Conservation (phyloP, 805 yeast genomes). For the Saitoella complicata region DNA sequence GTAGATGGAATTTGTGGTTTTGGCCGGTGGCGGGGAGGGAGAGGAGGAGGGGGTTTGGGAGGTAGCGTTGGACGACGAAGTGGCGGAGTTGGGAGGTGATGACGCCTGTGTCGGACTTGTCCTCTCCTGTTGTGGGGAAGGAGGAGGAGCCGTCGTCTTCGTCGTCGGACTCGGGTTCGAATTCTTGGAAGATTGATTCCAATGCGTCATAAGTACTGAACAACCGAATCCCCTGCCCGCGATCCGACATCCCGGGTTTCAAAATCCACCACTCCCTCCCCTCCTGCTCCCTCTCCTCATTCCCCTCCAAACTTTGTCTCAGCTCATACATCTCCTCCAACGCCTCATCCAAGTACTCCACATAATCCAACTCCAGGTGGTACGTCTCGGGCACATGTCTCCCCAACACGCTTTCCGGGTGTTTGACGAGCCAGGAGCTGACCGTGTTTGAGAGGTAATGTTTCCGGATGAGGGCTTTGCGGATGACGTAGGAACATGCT, state of each 20-base stretch:
- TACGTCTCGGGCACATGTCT: slow-evolving; percentile 57
- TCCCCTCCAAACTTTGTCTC: slow-evolving; percentile 53
- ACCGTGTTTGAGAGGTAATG: slow-evolving; percentile 77
- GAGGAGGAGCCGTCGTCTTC: slow-evolving; percentile 46
- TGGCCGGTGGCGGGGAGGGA: slow-evolving; percentile 27
- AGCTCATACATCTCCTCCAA: slow-evolving; percentile 85
- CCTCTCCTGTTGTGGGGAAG: too few species aligned
- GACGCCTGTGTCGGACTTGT: slow-evolving; percentile 25
- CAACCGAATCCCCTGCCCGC: slow-evolving; percentile 86
- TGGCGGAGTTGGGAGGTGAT: slow-evolving; percentile 79
- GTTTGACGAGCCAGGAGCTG: slow-evolving; percentile 53
- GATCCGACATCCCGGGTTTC: slow-evolving; percentile 94
- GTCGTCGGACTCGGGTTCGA: slow-evolving; percentile 56
- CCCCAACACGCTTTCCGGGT: slow-evolving; percentile 48
- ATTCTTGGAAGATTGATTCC: slow-evolving; percentile 68
- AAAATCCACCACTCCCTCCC: slow-evolving; percentile 51
- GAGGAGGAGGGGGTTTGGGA: slow-evolving; percentile 50
- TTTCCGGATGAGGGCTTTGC: slow-evolving; percentile 83
- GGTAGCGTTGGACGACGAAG: slow-evolving; percentile 76
- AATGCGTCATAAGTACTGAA: slow-evolving; percentile 65
- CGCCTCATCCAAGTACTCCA: slow-evolving; percentile 88
- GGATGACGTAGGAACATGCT: slow-evolving; percentile 1
- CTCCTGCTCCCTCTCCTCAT: slow-evolving; percentile 29
- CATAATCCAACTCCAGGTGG: slow-evolving; percentile 79
- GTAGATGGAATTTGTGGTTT: slow-evolving; percentile 69